Evolutionary conservation across 371 early-diverging fungal genomes (phyloP), one percentile per base, ranked within the genome.

Genomic region (Capniomyces stellatus): DNA sequence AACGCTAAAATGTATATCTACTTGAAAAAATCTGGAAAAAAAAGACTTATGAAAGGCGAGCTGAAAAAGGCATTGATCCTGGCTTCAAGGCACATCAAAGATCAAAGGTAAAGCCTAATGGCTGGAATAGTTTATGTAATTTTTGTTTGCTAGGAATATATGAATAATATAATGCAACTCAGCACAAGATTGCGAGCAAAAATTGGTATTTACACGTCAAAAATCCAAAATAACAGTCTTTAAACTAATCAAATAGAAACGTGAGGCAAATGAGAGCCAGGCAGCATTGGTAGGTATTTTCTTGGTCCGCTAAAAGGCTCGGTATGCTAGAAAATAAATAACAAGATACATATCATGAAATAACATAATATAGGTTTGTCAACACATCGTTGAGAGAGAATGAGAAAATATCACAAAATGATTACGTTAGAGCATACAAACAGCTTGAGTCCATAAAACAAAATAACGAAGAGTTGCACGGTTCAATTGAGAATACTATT

Each of bases 41-140:
- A 18, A 18, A 51, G 51, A 29, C 21, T 51, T 2, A 51, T 51
- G 51, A 35, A 51, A 8, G 51, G 51, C 13, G 51, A 51, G 21
- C 22, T 51, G 8, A 51, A 51, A 29, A 3, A 39, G n/a, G 31
- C 51, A 10, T 51, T 51, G 22, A 27, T 51, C 21, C 35, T 51
- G 22, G 29, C 51, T 29, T 27, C 51, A 8, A 25, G 29, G 27
- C 29, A 51, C 35, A 10, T 51, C 29, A 51, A 51, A 51, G 25
- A 4, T 21, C 12, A 44, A 44, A 25, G 25, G 44, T 44, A 44
- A 19, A 19, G 8, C 40, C 12, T 40, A n/a, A n/a, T n/a, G n/a
- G n/a, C n/a, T n/a, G n/a, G n/a, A n/a, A n/a, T n/a, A n/a, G n/a
- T n/a, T n/a, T n/a, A n/a, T n/a, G n/a, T n/a, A 13, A 40, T 40